Evolutionary conservation across 371 early-diverging fungal species (phyloP).

Genomic region (Mortierella sp.): DNA sequence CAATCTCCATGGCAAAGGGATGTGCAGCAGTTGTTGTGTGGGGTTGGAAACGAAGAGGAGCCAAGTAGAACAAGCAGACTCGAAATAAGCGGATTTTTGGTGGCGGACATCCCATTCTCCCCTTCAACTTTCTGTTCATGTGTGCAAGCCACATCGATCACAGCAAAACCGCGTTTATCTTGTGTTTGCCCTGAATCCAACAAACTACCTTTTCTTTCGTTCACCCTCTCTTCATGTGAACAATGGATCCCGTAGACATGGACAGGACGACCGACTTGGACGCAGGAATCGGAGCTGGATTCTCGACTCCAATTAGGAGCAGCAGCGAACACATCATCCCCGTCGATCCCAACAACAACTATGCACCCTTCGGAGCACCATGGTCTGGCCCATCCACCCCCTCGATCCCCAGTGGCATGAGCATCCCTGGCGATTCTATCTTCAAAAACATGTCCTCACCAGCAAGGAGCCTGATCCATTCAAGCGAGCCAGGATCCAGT

Average conservation of each 20-base stretch:
- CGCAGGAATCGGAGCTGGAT: background rate
- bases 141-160: background rate
- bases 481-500: background rate
- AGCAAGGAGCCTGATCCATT: background rate
- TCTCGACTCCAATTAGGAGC: background rate
- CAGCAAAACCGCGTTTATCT: background rate
- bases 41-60: background rate
- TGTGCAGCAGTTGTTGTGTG: background rate
- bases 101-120: background rate
- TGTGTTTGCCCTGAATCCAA: background rate
- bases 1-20: slow-evolving; percentile 65
- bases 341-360: background rate
- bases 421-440: slow-evolving; percentile 3
- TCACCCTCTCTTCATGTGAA: background rate
- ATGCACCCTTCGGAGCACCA: background rate
- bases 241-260: background rate
- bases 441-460: slow-evolving; percentile 19
- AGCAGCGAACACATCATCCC: background rate
- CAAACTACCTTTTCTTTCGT: background rate
- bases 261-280: background rate
- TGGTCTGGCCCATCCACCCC: background rate
- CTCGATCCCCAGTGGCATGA: background rate
- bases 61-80: background rate
- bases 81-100: background rate
- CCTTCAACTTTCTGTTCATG: too few species aligned